Percentiles rank a stretch among this genome's conserved stretches.
Conservation (phyloP, 192 early-diverging fungal species). For the Rhizoclosmatium sp. region DNA sequence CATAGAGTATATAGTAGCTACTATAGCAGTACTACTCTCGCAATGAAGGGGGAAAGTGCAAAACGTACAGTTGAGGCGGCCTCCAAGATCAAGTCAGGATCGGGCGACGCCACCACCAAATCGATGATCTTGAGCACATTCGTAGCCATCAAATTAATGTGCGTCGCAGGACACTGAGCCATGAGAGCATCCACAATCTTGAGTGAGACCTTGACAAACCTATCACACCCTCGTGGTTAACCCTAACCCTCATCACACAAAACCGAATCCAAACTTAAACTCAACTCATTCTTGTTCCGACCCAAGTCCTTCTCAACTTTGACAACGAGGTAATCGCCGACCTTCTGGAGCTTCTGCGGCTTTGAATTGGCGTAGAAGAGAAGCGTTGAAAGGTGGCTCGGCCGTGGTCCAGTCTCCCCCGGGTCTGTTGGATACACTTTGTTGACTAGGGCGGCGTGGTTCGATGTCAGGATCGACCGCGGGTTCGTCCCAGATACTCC, state of each 20-base stretch:
- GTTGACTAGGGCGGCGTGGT: slow-evolving; percentile 55
- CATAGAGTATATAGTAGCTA: background rate
- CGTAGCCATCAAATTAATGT: slow-evolving; percentile 85
- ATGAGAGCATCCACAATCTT: slow-evolving; percentile 80
- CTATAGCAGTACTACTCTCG: background rate
- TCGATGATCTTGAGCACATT: slow-evolving; percentile 74
- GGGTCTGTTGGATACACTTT: slow-evolving; percentile 61
- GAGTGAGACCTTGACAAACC: slow-evolving; percentile 73
- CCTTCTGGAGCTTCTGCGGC: slow-evolving; percentile 90
- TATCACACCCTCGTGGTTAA: slow-evolving; percentile 20
- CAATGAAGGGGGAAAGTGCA: background rate
- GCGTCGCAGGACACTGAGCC: slow-evolving; percentile 66
- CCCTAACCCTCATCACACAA: background rate
- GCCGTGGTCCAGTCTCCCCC: slow-evolving; percentile 75
- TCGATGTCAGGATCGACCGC: slow-evolving; percentile 23
- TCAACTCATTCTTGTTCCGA: slow-evolving; percentile 67
- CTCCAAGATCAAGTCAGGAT: slow-evolving; percentile 66
- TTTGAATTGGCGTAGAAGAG: slow-evolving; percentile 88
- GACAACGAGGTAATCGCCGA: slow-evolving; percentile 82
- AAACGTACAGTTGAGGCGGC: slow-evolving; percentile 67
- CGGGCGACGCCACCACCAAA: slow-evolving; percentile 63
- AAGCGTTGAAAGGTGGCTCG: slow-evolving; percentile 84
- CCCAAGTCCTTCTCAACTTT: slow-evolving; percentile 71
- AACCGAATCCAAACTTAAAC: slow-evolving; percentile 23
- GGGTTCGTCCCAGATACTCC: slow-evolving; percentile 30